Evolutionary conservation across 2,329 filamentous ascomycete genomes (phyloP).

Genomic region (Colletotrichum horii): DNA sequence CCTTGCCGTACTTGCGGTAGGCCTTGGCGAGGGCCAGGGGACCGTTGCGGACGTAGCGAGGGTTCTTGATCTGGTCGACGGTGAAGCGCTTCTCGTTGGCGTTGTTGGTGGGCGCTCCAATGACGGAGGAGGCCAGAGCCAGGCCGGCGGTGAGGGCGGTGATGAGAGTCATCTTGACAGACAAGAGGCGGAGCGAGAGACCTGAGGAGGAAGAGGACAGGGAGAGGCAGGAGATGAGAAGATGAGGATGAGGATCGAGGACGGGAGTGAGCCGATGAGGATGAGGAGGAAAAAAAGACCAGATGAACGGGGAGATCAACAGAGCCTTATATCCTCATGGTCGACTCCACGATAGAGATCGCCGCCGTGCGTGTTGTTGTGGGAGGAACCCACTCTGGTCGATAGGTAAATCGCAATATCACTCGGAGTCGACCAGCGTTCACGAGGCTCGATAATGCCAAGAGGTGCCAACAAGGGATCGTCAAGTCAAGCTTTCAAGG

Average conservation of each 20-base stretch:
- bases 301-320: not conserved
- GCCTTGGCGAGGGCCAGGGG: conserved; percentile 38
- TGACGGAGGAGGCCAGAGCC: conserved; percentile 27
- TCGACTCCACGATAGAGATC: not conserved
- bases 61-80: conserved; percentile 41
- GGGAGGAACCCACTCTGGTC: not conserved
- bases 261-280: not conserved
- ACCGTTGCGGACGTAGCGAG: conserved; percentile 34
- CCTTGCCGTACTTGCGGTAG: conserved; percentile 40
- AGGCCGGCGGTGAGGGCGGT: conserved; percentile 15
- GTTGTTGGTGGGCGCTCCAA: conserved; percentile 20
- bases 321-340: conserved; percentile 13
- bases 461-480: not conserved
- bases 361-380: not conserved
- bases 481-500: not conserved
- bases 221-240: not conserved
- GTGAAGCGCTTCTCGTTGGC: conserved; percentile 27
- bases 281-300: not conserved
- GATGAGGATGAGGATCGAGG: not conserved
- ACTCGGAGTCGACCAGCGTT: not conserved
- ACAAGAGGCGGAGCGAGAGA: not conserved
- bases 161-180: conserved; percentile 11
- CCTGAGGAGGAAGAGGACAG: not conserved
- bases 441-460: not conserved
- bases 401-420: not conserved